Percentiles rank a stretch among this genome's conserved stretches.
Evolutionary conservation across 495 filamentous ascomycete genomes (phyloP).

Genomic region (Penicillium bialowiezense): DNA sequence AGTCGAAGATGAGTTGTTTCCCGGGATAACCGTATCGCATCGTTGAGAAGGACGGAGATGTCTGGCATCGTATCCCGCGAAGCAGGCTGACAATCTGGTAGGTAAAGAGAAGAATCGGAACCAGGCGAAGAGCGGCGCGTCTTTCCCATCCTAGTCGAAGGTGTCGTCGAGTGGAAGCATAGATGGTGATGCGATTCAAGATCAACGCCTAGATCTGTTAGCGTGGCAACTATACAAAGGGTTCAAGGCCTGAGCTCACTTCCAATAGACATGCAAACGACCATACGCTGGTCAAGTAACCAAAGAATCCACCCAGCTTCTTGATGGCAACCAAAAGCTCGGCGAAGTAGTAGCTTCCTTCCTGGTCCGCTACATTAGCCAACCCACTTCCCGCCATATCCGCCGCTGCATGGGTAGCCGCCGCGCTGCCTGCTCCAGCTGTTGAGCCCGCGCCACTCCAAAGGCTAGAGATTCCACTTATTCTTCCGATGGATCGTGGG

Average conservation of each 20-base stretch:
- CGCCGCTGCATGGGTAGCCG: slow-evolving; percentile 30
- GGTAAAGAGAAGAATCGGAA: slow-evolving; percentile 72
- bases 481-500: slow-evolving; percentile 33
- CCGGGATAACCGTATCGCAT: slow-evolving; percentile 70
- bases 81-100: slow-evolving; percentile 66
- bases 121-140: slow-evolving; percentile 68
- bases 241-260: slow-evolving; percentile 34
- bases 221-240: background rate
- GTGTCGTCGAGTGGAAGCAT: slow-evolving; percentile 79
- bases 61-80: slow-evolving; percentile 90
- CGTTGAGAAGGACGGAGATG: slow-evolving; percentile 68
- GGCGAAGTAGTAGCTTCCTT: slow-evolving; percentile 29
- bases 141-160: slow-evolving; percentile 68
- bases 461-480: slow-evolving; percentile 29
- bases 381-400: slow-evolving; percentile 27
- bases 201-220: slow-evolving; percentile 62
- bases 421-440: slow-evolving; percentile 17
- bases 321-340: slow-evolving; percentile 42
- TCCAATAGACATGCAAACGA: slow-evolving; percentile 81
- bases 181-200: slow-evolving; percentile 88
- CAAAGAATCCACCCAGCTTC: slow-evolving; percentile 83
- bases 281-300: slow-evolving; percentile 92
- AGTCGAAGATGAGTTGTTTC: slow-evolving; percentile 68
- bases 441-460: slow-evolving; percentile 24
- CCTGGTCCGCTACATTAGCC: slow-evolving; percentile 26